Evolutionary conservation across 148 eudicot genomes (phyloP).

Genomic region (Rhododendron kiyosumense): DNA sequence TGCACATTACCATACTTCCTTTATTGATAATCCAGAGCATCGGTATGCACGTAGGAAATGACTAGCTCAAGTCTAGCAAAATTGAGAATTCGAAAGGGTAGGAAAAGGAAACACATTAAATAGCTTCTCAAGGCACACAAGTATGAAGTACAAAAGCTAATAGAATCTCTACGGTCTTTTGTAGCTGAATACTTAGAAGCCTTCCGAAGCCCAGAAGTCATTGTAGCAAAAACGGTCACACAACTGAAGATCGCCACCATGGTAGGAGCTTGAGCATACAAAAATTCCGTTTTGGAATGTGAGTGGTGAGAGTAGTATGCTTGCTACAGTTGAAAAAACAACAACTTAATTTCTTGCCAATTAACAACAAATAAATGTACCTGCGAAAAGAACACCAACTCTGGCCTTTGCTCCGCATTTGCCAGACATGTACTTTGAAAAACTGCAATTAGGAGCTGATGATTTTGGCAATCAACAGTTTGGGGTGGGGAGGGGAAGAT

Average conservation of each 20-base stretch:
- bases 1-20: no score
- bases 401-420: slow-evolving; percentile 26
- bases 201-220: not conserved
- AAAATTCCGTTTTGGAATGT: not conserved
- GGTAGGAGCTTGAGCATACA: not conserved
- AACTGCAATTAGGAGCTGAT: slow-evolving; percentile 35
- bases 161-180: not conserved
- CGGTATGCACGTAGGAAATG: no score
- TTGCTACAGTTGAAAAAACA: not conserved
- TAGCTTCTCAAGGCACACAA: not conserved
- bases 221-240: slow-evolving; percentile 23
- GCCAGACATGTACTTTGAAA: slow-evolving; percentile 22
- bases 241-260: not conserved
- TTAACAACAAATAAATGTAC: slow-evolving; percentile 26
- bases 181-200: not conserved
- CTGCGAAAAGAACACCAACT: slow-evolving; percentile 62
- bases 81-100: not conserved
- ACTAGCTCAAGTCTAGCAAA: not conserved
- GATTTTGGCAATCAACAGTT: slow-evolving; percentile 9
- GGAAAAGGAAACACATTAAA: not conserved
- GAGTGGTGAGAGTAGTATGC: not conserved
- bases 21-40: no score
- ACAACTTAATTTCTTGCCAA: not conserved
- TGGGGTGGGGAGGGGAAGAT: not conserved
- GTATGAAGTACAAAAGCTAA: not conserved